Evolutionary conservation across 257 asterid species (phyloP), one percentile per base, ranked within the genome.

Genomic region (Solanum etuberosum): DNA sequence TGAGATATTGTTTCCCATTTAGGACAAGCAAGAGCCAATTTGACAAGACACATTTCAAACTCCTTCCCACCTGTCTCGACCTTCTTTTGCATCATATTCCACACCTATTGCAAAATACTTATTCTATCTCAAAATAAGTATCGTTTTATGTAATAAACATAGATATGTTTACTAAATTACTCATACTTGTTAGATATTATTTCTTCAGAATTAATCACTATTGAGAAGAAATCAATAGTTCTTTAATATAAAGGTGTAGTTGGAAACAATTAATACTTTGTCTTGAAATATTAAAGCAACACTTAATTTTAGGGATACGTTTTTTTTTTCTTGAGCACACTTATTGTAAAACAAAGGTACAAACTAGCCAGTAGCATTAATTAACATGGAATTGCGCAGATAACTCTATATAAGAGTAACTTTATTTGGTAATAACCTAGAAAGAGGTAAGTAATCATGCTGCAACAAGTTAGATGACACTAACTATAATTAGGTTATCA

Each of bases 41-140:
- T 43, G 87, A 85, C 42, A 32, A 68, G 63, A 85, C 87, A 85
- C 81, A 85, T 85, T 40, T 85, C 43, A 85, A 85, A 37, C 37
- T 43, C 65, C 61, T 7, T 4, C 32, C 67, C 31, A 37, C 46
- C 25, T 23, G 10, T 35, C 21, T 67, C 21, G 38, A 85, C 38
- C 63, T 37, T 25, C 78, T 61, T 65, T 40, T 65, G 38, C 80
- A 85, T 65, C 18, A 65, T 76, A 76, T 23, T 38, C 54, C 32
- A 42, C n/a, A 54, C 13, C 83, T 4, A 77, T n/a, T 77, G 27
- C 10, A 57, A 57, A 20, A 21, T 57, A 20, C 20, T 18, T 20
- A 20, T 54, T 54, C 11, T 3, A 25, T 54, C 10, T 18, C 63
- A 20, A 54, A 54, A 54, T 48, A 48, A 48, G 7, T 48, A 48